Conservation (phyloP, 1,284 basidiomycete species). For the Tilletia caries region DNA sequence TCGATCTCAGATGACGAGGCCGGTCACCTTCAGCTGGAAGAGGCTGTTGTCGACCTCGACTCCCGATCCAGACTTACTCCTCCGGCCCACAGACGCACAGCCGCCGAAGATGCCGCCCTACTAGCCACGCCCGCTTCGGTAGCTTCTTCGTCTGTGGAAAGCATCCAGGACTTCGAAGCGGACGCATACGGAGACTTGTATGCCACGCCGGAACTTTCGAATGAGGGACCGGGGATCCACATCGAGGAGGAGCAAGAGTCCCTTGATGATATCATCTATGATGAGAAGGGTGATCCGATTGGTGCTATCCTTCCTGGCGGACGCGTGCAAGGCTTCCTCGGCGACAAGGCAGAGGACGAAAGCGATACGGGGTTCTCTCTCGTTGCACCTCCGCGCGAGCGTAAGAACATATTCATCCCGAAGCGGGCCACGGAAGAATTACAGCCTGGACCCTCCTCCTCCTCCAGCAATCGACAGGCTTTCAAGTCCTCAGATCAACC, state of each 20-base stretch:
- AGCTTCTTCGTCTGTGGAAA: not conserved
- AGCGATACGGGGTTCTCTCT: too few relatives aligned
- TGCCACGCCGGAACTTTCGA: not conserved
- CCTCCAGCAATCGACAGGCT: not conserved
- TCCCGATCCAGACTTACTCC: not conserved
- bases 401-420: too few relatives aligned
- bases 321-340: slow-evolving; percentile 9
- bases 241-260: not conserved
- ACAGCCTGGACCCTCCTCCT: not conserved
- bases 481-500: too few relatives aligned
- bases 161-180: slow-evolving; percentile 3
- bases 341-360: slow-evolving; percentile 1
- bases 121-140: not conserved
- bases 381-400: too few relatives aligned
- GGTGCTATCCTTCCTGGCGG: not conserved
- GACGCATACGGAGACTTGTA: slow-evolving; percentile 7
- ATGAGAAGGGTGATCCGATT: too few relatives aligned
- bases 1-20: slow-evolving; percentile 13
- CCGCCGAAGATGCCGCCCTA: not conserved
- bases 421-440: too few relatives aligned
- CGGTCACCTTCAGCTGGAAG: not conserved
- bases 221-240: not conserved
- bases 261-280: too few relatives aligned
- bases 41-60: not conserved
- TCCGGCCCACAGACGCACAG: not conserved